Conservation (phyloP, 2,329 filamentous ascomycete genomes). For the Colletotrichum sp. region DNA sequence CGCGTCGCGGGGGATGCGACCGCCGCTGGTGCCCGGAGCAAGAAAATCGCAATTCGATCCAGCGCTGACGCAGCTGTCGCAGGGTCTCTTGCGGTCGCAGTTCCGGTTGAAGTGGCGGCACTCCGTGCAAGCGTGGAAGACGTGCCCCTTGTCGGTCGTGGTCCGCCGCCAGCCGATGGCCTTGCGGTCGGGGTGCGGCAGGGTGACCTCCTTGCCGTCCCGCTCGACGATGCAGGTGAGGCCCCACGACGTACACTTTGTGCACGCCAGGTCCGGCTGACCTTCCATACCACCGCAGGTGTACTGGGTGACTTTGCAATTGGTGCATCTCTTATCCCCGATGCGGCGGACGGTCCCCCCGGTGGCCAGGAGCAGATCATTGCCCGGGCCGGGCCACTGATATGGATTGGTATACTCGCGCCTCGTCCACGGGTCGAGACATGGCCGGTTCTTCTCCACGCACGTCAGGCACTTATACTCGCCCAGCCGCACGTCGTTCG, state of each 20-base stretch:
- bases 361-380: neutral
- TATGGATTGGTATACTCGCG: slow-evolving; percentile 5
- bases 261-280: slow-evolving; percentile 9
- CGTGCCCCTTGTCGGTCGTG: neutral
- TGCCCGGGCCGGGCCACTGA: neutral
- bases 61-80: slow-evolving; percentile 35
- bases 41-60: slow-evolving; percentile 21
- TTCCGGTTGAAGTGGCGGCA: neutral
- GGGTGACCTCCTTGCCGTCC: neutral
- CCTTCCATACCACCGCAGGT: slow-evolving; percentile 1
- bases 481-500: slow-evolving; percentile 3
- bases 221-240: slow-evolving; percentile 4
- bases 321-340: neutral
- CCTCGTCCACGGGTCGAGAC: slow-evolving; percentile 23
- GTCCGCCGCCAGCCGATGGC: slow-evolving; percentile 6
- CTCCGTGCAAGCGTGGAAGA: neutral
- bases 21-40: neutral
- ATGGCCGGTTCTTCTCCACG: slow-evolving; percentile 14
- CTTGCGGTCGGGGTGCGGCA: slow-evolving; percentile 1
- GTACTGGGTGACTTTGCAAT: neutral
- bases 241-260: slow-evolving; percentile 14
- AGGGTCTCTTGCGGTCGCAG: slow-evolving; percentile 43
- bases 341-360: neutral
- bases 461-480: slow-evolving; percentile 23
- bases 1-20: neutral